Conservation (phyloP, 2,329 filamentous ascomycete species). For the Ciborinia camelliae region DNA sequence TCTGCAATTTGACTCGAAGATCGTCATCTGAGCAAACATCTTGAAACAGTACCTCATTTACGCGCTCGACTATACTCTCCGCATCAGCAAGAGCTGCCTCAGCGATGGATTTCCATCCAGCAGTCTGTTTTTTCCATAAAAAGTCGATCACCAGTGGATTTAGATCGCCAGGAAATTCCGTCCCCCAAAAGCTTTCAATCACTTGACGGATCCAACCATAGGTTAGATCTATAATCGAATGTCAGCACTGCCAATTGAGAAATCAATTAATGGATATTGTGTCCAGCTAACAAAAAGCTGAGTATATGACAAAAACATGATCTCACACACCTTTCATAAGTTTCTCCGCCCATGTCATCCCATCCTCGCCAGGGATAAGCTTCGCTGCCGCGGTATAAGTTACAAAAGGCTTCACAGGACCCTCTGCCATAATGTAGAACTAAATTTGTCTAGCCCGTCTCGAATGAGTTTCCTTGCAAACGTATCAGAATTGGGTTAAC, state of each 20-base stretch:
- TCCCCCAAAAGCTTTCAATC: constrained; percentile 22
- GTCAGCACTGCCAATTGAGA: not conserved
- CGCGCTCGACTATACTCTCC: constrained; percentile 19
- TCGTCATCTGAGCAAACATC: constrained; percentile 22
- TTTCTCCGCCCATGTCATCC: constrained; percentile 12
- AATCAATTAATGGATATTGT: not conserved
- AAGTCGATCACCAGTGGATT: constrained; percentile 23
- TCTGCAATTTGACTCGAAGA: constrained; percentile 20
- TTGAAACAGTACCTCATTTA: constrained; percentile 21
- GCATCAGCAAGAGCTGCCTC: constrained; percentile 12
- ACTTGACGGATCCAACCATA: constrained; percentile 24
- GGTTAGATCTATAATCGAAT: not conserved
- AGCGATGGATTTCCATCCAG: constrained; percentile 23
- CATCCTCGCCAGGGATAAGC: not conserved
- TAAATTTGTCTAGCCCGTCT: constrained; percentile 2
- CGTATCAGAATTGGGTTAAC: not conserved
- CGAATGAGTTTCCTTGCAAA: not conserved
- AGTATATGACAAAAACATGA: not conserved
- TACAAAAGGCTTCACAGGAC: not conserved
- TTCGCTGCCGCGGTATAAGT: constrained; percentile 18
- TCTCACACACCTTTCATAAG: constrained; percentile 9
- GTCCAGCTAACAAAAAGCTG: not conserved
- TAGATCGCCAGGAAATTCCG: constrained; percentile 22
- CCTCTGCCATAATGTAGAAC: not conserved
- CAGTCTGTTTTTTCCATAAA: constrained; percentile 24